phyloP scores from a whole-genome alignment of 768 basidiomycete genomes.

The button mushroom (Agaricus bisporus) region DNA sequence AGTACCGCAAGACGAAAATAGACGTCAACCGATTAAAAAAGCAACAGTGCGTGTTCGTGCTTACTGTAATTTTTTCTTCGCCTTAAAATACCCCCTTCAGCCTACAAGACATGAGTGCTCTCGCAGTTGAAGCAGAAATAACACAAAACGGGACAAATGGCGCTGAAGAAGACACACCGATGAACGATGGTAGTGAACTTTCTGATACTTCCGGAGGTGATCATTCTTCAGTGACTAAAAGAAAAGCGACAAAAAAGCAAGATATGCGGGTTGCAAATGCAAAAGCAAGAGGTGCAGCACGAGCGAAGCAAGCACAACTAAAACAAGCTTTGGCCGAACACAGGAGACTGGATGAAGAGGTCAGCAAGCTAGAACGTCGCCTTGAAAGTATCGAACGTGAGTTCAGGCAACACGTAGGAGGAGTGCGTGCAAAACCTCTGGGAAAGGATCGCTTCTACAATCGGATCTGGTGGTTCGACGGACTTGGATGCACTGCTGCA shows the following conservation, averaged over 20 bases:
- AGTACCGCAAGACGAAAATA: slow-evolving; percentile 90
- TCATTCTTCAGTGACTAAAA: slow-evolving; percentile 49
- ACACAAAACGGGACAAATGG: slow-evolving; percentile 33
- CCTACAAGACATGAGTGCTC: slow-evolving; percentile 65
- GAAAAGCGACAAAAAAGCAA: slow-evolving; percentile 24
- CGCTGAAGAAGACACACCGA: slow-evolving; percentile 52
- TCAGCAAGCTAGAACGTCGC: slow-evolving; percentile 72
- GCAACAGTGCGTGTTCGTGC: slow-evolving; percentile 61
- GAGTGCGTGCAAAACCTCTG: slow-evolving; percentile 80
- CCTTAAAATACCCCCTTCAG: slow-evolving; percentile 28
- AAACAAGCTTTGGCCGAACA: slow-evolving; percentile 82
- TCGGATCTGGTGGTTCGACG: slow-evolving; percentile 98
- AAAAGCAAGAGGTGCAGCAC: slow-evolving; percentile 76
- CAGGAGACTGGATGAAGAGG: slow-evolving; percentile 82
- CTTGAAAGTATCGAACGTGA: slow-evolving; percentile 89
- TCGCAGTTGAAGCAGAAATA: slow-evolving; percentile 53
- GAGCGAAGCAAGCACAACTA: slow-evolving; percentile 70
- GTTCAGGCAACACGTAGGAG: slow-evolving; percentile 83
- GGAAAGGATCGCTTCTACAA: slow-evolving; percentile 94
- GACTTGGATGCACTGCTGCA: slow-evolving; percentile 80
- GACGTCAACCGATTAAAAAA: slow-evolving; percentile 90
- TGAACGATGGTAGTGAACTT: slow-evolving; percentile 66
- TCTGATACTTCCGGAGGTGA: slow-evolving; percentile 68
- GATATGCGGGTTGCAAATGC: slow-evolving; percentile 40
- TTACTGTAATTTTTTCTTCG: neutral